Evolutionary conservation across 2,329 filamentous ascomycete genomes (phyloP), one percentile per base, ranked within the genome.

Genomic region (Curvularia lunata): DNA sequence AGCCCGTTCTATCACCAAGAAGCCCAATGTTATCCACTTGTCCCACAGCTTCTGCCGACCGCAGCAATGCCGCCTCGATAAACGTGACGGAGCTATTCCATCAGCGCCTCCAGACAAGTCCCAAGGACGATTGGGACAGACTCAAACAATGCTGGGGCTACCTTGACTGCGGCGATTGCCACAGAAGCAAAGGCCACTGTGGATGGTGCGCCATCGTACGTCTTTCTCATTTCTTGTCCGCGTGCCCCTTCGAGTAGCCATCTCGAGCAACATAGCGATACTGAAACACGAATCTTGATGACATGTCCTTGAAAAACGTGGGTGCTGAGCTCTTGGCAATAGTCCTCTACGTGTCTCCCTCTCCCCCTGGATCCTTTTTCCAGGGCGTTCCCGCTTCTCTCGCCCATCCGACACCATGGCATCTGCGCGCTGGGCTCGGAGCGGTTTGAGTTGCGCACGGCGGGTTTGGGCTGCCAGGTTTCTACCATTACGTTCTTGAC

Each of bases 401-500:
- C 77, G 1, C 79, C 80, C 1, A 61, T 80, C 12, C 63, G 69
- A 5, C 65, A 74, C 55, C 69, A 73, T 47, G 67, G 63, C 43
- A 72, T 75, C 40, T 75, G 77, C 52, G 79, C 75, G 8, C 61
- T 76, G 7, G 66, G 66, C 1, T 66, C 75, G 2, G 80, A 81
- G 65, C 74, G 79, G 48, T 82, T 78, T 56, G 80, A 82, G 58
- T 70, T 82, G 6, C 75, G 80, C 2, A 82, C 80, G 9, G 67
- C 69, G 18, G 71, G 78, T 5, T 64, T 82, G 0, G 80, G 80
- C 19, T 82, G 80, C 59, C 75, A 77, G 50, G 80, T 80, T 48
- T 81, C 79, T 0, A 81, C 80, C 6, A 79, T 78, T 7, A 81
- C 79, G 0, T 74, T 81, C 25, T 66, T 82, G 32, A 78, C 78